Conservation (phyloP, 2,329 filamentous ascomycete genomes). For the Phyllosticta paracitricarpa region DNA sequence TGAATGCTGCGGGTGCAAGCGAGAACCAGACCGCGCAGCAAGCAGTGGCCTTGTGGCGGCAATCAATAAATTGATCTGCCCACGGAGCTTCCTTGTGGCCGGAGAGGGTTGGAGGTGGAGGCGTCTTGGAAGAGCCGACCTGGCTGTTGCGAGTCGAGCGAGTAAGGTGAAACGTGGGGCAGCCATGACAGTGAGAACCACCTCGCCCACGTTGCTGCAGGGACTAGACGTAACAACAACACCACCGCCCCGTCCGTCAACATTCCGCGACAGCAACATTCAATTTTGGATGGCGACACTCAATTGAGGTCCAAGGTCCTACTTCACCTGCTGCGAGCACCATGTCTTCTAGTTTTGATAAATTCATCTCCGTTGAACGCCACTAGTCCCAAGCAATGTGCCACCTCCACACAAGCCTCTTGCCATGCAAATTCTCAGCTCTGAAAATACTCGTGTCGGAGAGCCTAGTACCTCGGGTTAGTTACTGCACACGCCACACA, state of each 20-base stretch:
- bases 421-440: background rate
- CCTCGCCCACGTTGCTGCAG: constrained; percentile 8
- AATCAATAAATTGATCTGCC: background rate
- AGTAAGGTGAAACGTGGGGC: constrained; percentile 8
- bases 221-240: background rate
- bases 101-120: constrained; percentile 1
- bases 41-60: background rate
- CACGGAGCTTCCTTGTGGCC: background rate
- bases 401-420: background rate
- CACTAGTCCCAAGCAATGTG: background rate
- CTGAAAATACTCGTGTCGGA: constrained; percentile 7
- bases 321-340: background rate
- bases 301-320: background rate
- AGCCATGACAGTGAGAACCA: background rate
- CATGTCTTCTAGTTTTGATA: background rate
- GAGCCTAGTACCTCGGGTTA: background rate
- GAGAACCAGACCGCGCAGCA: constrained; percentile 3
- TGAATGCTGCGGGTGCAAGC: background rate
- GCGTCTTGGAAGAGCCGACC: constrained; percentile 1
- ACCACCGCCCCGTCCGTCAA: background rate
- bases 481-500: background rate
- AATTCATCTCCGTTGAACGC: background rate
- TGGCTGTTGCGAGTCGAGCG: constrained; percentile 5
- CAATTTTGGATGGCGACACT: background rate
- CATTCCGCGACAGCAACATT: background rate